Evolutionary conservation across 768 basidiomycete species (phyloP), one percentile per base, ranked within the genome.

Genomic region (Xanthoconium stramineum): DNA sequence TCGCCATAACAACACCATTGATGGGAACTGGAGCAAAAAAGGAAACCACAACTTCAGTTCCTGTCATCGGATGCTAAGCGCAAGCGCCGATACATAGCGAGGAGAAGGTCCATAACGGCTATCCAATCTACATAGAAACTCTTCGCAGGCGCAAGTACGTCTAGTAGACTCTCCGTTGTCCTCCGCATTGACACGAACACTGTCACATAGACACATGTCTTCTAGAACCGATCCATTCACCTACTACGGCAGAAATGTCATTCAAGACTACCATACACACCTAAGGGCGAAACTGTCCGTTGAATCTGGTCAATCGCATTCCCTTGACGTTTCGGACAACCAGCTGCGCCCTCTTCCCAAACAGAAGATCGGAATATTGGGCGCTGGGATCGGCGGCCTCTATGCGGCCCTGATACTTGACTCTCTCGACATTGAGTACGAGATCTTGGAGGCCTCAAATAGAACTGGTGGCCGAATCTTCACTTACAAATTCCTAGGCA

Each of bases 351-450:
- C 28, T 43, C 8, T 20, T 4, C 38, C 47, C 14, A 11, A 24
- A 0, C 3, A 54, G 19, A 67, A 58, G 30, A 57, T 66, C 19
- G 62, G 65, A 13, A 62, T 67, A 33, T 32, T 65, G 4, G 65
- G 62, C 1, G 65, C 63, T 48, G 66, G 66, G 2, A 50, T 60
- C 33, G 66, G 56, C 9, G 77, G 78, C 17, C 65, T 79, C n/a
- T 78, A 77, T 55, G 59, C 74, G 2, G 80, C 77, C 2, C 62
- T 81, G 62, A 76, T 81, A 3, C 72, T 82, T 14, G 71, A 81
- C 36, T 65, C 64, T n/a, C 30, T 13, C 10, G 71, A 63, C 1
- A 74, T 80, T 59, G 53, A 65, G 6, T 81, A 77, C 62, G 72
- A 78, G 19, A 77, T 81, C 40, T 54, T 81, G 13, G 81, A 81